Percentiles rank a stretch among this genome's conserved stretches.
Conservation (phyloP, 306 rosid species). For the Vigna nakashimae region DNA sequence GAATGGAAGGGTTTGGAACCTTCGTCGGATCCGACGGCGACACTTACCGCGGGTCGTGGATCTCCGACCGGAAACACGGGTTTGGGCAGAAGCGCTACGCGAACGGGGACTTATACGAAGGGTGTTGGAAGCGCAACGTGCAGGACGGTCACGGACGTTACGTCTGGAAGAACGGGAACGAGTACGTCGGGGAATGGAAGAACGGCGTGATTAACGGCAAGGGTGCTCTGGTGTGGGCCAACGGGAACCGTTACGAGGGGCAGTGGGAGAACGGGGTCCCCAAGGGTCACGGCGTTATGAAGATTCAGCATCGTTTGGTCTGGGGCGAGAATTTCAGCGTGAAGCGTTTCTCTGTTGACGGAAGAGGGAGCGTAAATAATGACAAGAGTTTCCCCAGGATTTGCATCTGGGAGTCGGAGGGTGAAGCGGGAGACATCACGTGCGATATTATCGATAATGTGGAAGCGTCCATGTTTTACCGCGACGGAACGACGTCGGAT, state of each 20-base stretch:
- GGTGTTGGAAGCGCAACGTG: conserved; percentile 84
- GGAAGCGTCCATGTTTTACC: conserved; percentile 91
- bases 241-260: conserved; percentile 86
- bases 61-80: conserved; percentile 85
- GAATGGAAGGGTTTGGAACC: conserved; percentile 86
- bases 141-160: conserved; percentile 94
- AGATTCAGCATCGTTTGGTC: conserved; percentile 34
- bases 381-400: conserved; percentile 91
- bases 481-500: conserved; percentile 64
- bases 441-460: conserved; percentile 96
- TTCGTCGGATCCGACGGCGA: conserved; percentile 80
- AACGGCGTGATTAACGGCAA: conserved; percentile 84
- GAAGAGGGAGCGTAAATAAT: conserved; percentile 62
- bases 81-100: conserved; percentile 81
- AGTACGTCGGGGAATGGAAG: conserved; percentile 86
- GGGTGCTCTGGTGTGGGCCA: conserved; percentile 79
- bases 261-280: conserved; percentile 92
- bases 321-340: conserved; percentile 59
- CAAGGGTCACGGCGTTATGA: conserved; percentile 63
- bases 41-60: conserved; percentile 85
- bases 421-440: conserved; percentile 98
- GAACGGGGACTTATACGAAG: conserved; percentile 87
- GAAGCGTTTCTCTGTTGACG: conserved; percentile 82
- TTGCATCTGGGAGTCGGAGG: conserved; percentile 98
- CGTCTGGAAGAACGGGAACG: conserved; percentile 86